phyloP scores from a whole-genome alignment of 225 moss, liverwort and hornwort species.

The Bryum argenteum region DNA sequence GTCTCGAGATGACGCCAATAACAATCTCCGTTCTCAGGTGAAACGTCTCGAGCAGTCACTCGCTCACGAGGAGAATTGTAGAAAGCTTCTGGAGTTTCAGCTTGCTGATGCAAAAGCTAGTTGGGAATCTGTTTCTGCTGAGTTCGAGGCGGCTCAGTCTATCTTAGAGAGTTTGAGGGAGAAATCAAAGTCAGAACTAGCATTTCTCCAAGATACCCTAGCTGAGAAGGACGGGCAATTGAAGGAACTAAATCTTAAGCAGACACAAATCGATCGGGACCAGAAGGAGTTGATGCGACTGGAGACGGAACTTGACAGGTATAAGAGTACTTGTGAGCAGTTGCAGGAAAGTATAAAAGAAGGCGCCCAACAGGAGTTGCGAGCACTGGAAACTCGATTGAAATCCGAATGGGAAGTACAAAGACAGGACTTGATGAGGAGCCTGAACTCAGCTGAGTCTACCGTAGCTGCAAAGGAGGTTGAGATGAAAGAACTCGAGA shows the following conservation, averaged over 20 bases:
- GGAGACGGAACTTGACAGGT: too few relatives aligned
- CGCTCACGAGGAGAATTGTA: constrained; percentile 72
- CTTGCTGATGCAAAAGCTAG: constrained; percentile 58
- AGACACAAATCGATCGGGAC: too few relatives aligned
- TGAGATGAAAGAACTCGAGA: constrained; percentile 45
- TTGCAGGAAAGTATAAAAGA: too few relatives aligned
- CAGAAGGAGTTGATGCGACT: too few relatives aligned
- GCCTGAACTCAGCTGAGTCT: constrained; percentile 38
- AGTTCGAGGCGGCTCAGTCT: constrained; percentile 55
- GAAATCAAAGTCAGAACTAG: constrained; percentile 62
- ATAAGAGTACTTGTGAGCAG: too few relatives aligned
- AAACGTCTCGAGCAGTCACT: constrained; percentile 69
- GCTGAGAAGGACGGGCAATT: constrained; percentile 67
- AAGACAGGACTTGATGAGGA: constrained; percentile 21
- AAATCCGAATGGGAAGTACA: constrained; percentile 11
- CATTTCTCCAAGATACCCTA: constrained; percentile 47
- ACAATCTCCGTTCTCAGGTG: constrained; percentile 60
- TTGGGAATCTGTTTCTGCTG: constrained; percentile 58
- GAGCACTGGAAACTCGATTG: neutral
- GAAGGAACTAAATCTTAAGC: constrained; percentile 49
- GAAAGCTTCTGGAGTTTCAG: constrained; percentile 73
- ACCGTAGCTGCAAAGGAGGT: constrained; percentile 35
- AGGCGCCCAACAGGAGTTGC: too few relatives aligned
- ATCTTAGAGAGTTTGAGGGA: constrained; percentile 57
- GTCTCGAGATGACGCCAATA: constrained; percentile 50